Evolutionary conservation across 176 grass and related monocot species (phyloP), one percentile per base, ranked within the genome.

Genomic region (Eleusine indica): DNA sequence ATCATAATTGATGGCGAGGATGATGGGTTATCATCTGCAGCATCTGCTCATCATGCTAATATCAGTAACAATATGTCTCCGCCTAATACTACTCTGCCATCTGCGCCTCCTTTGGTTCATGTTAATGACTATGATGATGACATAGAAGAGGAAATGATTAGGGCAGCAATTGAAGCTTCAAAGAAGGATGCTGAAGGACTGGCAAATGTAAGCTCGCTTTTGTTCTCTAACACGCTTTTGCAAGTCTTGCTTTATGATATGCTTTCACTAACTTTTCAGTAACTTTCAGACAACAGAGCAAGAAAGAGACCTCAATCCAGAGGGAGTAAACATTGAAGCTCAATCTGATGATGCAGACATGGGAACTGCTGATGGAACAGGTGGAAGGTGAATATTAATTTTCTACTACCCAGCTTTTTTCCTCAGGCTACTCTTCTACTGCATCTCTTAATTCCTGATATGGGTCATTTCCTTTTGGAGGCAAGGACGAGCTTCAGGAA

Each of bases 141-240:
- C n/a, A 94, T 99, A 90, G 96, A 99, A 85, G 91, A 99, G 80
- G 85, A 99, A 85, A 99, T 99, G 96, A 87, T 99, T 43, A 88
- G 80, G 44, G 93, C 96, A 41, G 93, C 91, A 67, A 96, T 99
- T 81, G 91, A 96, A 90, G 93, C 96, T 82, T 99, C 96, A 68
- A 99, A 92, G 87, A 89, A 64, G 73, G 93, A 96, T 69, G 80
- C 89, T 70, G 96, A 90, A 85, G 89, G 49, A 75, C 47, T 90
- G 40, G 35, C 56, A 68, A 78, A 91, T 84, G 91, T 91, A 90
- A 88, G 54, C 32, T 73, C 37, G 74, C 84, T 85, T 58, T 46
- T 81, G 81, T 86, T 65, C 60, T 78, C 49, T 19, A 76, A 54
- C 42, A 75, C 62, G 62, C 22, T 71, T 85, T 62, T 42, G 15